Evolutionary conservation across 257 asterid species (phyloP).

Genomic region (Petunia secreta): DNA sequence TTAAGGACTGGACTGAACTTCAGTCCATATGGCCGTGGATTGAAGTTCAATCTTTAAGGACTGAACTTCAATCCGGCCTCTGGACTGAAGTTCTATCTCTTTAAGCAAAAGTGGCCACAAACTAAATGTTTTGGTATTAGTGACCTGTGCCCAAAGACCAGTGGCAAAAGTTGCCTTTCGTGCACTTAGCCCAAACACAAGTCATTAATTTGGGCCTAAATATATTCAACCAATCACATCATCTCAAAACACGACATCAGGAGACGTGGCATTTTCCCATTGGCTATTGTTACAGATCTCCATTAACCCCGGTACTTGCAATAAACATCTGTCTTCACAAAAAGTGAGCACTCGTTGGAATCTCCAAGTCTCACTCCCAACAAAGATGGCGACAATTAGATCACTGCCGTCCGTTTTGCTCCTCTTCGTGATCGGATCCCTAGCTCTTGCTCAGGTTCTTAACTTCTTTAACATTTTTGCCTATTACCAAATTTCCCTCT

Average conservation of each 20-base stretch:
- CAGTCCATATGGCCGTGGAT: too few relatives aligned
- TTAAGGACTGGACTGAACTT: too few relatives aligned
- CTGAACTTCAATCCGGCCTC: too few relatives aligned
- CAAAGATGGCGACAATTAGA: constrained; percentile 42
- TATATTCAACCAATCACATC: not conserved
- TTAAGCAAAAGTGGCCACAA: too few relatives aligned
- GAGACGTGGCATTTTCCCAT: not conserved
- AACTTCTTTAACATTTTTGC: not conserved
- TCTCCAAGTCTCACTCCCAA: constrained; percentile 1
- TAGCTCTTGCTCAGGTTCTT: constrained; percentile 50
- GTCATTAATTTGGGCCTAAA: not conserved
- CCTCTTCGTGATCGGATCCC: constrained; percentile 44
- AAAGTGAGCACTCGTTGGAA: not conserved
- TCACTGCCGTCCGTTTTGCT: constrained; percentile 25
- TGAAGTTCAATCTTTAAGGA: too few relatives aligned
- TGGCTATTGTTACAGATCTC: not conserved
- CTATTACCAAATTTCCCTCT: not conserved
- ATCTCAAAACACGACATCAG: not conserved
- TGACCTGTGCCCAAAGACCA: too few relatives aligned
- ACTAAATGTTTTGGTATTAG: too few relatives aligned
- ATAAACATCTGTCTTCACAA: not conserved
- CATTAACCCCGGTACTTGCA: not conserved
- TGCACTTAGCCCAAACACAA: too few relatives aligned
- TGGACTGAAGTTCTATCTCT: too few relatives aligned
- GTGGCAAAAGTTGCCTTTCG: too few relatives aligned